phyloP scores from a whole-genome alignment of 768 basidiomycete species.

The Mycena sanguinolenta region DNA sequence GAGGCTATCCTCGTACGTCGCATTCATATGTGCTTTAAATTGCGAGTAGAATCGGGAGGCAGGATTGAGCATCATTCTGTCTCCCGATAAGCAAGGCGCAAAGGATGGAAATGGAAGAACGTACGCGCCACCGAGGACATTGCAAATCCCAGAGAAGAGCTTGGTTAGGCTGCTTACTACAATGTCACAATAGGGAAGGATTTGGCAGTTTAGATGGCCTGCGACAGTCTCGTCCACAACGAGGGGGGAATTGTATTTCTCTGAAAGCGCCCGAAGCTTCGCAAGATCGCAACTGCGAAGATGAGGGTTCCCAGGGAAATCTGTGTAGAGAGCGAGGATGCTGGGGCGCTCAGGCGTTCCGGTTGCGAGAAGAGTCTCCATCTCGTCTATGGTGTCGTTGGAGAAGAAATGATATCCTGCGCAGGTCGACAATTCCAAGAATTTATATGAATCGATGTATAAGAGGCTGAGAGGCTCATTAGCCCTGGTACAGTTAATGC shows the following conservation, averaged over 20 bases:
- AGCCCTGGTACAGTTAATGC: neutral
- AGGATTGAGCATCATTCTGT: slow-evolving; percentile 65
- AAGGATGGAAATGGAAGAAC: slow-evolving; percentile 29
- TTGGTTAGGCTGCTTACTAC: slow-evolving; percentile 67
- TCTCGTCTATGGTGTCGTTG: slow-evolving; percentile 51
- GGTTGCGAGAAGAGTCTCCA: slow-evolving; percentile 49
- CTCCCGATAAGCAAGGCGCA: neutral
- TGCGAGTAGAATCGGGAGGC: slow-evolving; percentile 50
- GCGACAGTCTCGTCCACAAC: slow-evolving; percentile 69
- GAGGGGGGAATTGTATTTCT: slow-evolving; percentile 61
- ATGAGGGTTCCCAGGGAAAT: slow-evolving; percentile 69
- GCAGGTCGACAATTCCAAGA: slow-evolving; percentile 64
- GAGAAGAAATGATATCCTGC: slow-evolving; percentile 60
- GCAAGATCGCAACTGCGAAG: slow-evolving; percentile 59
- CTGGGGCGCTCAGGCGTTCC: slow-evolving; percentile 42
- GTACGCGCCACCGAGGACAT: slow-evolving; percentile 70
- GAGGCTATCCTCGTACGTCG: slow-evolving; percentile 60
- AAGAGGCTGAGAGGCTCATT: slow-evolving; percentile 53
- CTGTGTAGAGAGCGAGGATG: slow-evolving; percentile 62
- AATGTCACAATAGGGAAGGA: slow-evolving; percentile 60
- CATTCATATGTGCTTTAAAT: slow-evolving; percentile 50
- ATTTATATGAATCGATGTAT: slow-evolving; percentile 66
- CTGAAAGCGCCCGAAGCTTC: slow-evolving; percentile 56
- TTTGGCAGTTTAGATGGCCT: slow-evolving; percentile 65
- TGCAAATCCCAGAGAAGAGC: slow-evolving; percentile 65